These are phyloP conservation scores for Saccharum spontaneum DNA, from an alignment of 176 grass and related monocot genomes.

Conservation along the genomic window DNA sequence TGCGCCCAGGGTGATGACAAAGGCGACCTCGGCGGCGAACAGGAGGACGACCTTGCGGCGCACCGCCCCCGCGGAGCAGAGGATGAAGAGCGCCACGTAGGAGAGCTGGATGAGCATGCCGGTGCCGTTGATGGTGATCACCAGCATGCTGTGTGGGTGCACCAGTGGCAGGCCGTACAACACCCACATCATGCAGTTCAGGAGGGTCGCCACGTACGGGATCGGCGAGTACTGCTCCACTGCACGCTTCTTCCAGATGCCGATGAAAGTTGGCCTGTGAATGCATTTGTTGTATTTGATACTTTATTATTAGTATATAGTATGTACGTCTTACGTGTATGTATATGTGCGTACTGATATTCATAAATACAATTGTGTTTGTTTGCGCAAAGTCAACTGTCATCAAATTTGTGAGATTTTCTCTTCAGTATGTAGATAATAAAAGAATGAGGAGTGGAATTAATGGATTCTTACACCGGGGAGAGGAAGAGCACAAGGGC, in stretches of 20 bases:
- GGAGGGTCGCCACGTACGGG: conserved; percentile 83
- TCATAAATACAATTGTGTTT: not conserved
- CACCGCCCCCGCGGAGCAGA: conserved; percentile 53
- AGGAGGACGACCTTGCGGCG: conserved; percentile 56
- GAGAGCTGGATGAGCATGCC: conserved; percentile 76
- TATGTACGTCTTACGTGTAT: too few relatives aligned
- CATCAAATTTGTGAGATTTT: not conserved
- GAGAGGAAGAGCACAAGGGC: conserved; percentile 85
- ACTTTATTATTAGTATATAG: too few relatives aligned
- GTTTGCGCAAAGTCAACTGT: not conserved
- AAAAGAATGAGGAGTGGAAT: not conserved
- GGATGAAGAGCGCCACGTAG: conserved; percentile 76
- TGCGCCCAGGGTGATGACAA: conserved; percentile 39
- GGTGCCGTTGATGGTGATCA: conserved; percentile 89
- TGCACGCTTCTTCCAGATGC: conserved; percentile 80
- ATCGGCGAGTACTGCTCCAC: conserved; percentile 94
- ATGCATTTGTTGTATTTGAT: too few relatives aligned
- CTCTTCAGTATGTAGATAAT: not conserved
- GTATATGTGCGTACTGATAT: too few relatives aligned
- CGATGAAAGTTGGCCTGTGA: conserved; percentile 75
- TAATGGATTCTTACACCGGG: conserved; percentile 63
- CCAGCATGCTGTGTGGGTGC: conserved; percentile 90
- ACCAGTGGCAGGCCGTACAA: conserved; percentile 78
- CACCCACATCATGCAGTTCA: conserved; percentile 99
- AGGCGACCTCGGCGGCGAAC: conserved; percentile 53